These are phyloP conservation scores for Sporopachydermia quercuum DNA, from an alignment of 805 yeast species.

Conservation along the genomic window DNA sequence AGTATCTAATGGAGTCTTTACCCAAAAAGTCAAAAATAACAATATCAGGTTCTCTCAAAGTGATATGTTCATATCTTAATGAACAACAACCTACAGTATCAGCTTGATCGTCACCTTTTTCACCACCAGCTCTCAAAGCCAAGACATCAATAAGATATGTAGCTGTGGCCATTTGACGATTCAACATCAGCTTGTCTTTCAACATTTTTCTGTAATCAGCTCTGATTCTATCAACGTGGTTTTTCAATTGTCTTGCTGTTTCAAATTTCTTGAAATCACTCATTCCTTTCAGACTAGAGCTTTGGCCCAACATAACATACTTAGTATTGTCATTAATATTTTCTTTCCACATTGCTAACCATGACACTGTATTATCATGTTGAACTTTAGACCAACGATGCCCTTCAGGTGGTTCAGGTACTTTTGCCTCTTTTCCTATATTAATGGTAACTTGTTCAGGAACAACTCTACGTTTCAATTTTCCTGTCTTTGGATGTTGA, in stretches of 20 bases:
- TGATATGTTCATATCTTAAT: conserved; percentile 76
- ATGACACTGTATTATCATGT: conserved; percentile 81
- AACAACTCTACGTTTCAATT: conserved; percentile 51
- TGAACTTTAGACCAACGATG: conserved; percentile 82
- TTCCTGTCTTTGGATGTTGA: conserved; percentile 93
- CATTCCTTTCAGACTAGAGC: conserved; percentile 80
- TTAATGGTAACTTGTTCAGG: conserved; percentile 88
- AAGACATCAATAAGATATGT: conserved; percentile 83
- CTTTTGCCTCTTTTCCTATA: conserved; percentile 50
- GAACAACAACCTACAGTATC: conserved; percentile 98
- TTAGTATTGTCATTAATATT: conserved; percentile 72
- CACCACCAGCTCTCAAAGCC: conserved; percentile 97
- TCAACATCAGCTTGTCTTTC: conserved; percentile 63
- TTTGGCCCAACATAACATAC: conserved; percentile 84
- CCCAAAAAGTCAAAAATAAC: conserved; percentile 89
- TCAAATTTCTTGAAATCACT: conserved; percentile 87
- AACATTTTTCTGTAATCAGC: conserved; percentile 56
- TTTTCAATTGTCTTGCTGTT: conserved; percentile 74
- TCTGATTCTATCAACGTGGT: conserved; percentile 59
- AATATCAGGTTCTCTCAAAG: conserved; percentile 68
- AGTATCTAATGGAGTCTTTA: conserved; percentile 84
- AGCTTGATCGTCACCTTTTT: conserved; percentile 93
- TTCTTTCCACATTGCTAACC: conserved; percentile 97
- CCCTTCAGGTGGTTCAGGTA: conserved; percentile 79
- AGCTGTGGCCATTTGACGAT: conserved; percentile 87